These are phyloP conservation scores for Exophiala sp. DNA, from an alignment of 2,329 filamentous ascomycete genomes.

Conservation along the genomic window DNA sequence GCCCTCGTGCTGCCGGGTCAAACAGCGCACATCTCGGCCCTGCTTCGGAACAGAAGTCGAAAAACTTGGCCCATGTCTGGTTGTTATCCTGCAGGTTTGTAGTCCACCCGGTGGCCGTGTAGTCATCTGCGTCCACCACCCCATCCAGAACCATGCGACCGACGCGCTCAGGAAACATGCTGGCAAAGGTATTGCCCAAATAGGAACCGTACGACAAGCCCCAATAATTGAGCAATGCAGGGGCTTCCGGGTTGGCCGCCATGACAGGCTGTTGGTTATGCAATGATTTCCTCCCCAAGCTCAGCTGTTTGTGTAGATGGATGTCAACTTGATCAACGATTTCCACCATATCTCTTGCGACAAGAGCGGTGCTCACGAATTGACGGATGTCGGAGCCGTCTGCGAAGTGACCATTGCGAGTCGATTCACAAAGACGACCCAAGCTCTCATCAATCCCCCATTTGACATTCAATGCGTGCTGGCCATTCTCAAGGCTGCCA, in stretches of 20 bases:
- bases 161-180: slow-evolving; percentile 40
- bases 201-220: slow-evolving; percentile 48
- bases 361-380: slow-evolving; percentile 33
- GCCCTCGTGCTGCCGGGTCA: slow-evolving; percentile 3
- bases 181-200: slow-evolving; percentile 43
- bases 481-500: slow-evolving; percentile 18
- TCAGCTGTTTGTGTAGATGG: slow-evolving; percentile 17
- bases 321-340: slow-evolving; percentile 31
- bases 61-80: slow-evolving; percentile 49
- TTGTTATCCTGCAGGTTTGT: slow-evolving; percentile 50
- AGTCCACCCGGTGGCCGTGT: slow-evolving; percentile 47
- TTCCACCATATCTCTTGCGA: slow-evolving; percentile 36
- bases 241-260: background rate
- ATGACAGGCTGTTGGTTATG: slow-evolving; percentile 6
- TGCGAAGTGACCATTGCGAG: slow-evolving; percentile 24
- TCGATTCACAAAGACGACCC: slow-evolving; percentile 18
- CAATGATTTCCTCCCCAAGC: background rate
- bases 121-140: slow-evolving; percentile 41
- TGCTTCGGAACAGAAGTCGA: slow-evolving; percentile 49
- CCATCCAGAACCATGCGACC: slow-evolving; percentile 41
- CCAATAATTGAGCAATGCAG: slow-evolving; percentile 42
- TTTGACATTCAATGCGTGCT: slow-evolving; percentile 20
- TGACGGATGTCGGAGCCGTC: slow-evolving; percentile 30
- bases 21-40: slow-evolving; percentile 45
- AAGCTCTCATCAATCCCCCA: slow-evolving; percentile 24